A percentile compares a stretch with the other conserved stretches of the same genome.
Conservation (phyloP, 495 filamentous ascomycete genomes). For the Hypoxylon lenormandii region DNA sequence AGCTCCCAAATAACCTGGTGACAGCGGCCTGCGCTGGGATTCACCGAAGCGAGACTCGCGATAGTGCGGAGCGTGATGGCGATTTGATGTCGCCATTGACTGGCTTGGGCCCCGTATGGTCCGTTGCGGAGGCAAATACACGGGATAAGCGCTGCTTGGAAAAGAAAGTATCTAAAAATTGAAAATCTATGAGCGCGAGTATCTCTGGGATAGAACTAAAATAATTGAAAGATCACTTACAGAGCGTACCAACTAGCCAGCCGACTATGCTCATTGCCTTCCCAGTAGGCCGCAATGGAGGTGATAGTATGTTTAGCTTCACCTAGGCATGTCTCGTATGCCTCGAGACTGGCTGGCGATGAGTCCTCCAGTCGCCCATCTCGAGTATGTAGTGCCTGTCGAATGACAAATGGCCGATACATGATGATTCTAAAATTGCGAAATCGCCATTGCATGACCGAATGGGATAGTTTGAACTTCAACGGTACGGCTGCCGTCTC, state of each 20-base stretch:
- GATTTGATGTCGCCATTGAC: conserved; percentile 60
- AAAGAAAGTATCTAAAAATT: too few relatives aligned
- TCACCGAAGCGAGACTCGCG: background rate
- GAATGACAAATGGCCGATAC: conserved; percentile 65
- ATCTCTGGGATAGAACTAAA: too few relatives aligned
- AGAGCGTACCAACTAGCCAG: conserved; percentile 66
- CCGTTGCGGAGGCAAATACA: too few relatives aligned
- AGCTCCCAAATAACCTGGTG: conserved; percentile 9
- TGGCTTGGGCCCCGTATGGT: background rate
- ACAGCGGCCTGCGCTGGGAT: conserved; percentile 13
- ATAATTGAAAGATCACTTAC: conserved; percentile 57
- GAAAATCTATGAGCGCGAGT: background rate
- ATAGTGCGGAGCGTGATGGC: conserved; percentile 51
- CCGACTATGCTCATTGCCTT: conserved; percentile 55
- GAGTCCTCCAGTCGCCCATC: conserved; percentile 17
- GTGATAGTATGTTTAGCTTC: conserved; percentile 25
- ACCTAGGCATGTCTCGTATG: conserved; percentile 25
- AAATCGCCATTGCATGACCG: conserved; percentile 61
- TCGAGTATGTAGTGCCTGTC: conserved; percentile 57
- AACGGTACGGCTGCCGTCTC: conserved; percentile 51
- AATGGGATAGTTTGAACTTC: conserved; percentile 57
- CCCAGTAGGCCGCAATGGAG: conserved; percentile 13
- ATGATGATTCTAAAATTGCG: conserved; percentile 67
- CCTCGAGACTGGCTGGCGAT: conserved; percentile 18
- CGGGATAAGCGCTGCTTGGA: too few relatives aligned